Conservation (phyloP, 352 stramenopile species). For the Phytopythium mirpurense region DNA sequence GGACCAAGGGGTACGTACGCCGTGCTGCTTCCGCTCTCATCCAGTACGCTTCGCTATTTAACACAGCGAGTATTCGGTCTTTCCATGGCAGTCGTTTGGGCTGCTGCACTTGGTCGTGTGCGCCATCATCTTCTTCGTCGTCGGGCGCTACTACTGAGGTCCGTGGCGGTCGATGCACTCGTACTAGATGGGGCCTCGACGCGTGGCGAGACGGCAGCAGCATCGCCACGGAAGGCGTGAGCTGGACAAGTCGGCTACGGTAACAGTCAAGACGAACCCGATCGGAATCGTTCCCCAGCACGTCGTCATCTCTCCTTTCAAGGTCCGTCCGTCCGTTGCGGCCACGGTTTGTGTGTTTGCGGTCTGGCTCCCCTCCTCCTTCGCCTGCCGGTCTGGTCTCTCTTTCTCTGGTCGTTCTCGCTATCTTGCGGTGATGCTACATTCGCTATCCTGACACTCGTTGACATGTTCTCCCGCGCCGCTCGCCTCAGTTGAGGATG, state of each 20-base stretch:
- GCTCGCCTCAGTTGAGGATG: conserved; percentile 70
- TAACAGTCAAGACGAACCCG: background rate
- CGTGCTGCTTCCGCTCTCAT: background rate
- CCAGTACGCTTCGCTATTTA: no score
- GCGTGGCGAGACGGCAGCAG: no score
- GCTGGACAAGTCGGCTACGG: no score
- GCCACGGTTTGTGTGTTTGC: no score
- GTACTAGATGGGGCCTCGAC: background rate
- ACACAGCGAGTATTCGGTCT: no score
- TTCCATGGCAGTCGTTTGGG: conserved; percentile 44
- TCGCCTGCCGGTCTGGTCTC: no score
- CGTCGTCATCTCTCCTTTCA: background rate
- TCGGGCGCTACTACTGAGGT: conserved; percentile 78
- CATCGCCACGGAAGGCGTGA: no score
- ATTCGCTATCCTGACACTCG: conserved; percentile 3
- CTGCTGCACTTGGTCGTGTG: conserved; percentile 82
- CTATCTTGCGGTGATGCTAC: background rate
- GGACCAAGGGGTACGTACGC: conserved; percentile 45
- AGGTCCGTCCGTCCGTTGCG: background rate
- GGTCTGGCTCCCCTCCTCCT: no score
- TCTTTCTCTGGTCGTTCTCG: background rate
- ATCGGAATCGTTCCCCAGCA: background rate
- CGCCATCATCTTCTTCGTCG: conserved; percentile 88
- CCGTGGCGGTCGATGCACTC: background rate
- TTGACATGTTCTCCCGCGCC: background rate